phyloP scores from a whole-genome alignment of 768 basidiomycete genomes.

The Tubosaeta sp. region DNA sequence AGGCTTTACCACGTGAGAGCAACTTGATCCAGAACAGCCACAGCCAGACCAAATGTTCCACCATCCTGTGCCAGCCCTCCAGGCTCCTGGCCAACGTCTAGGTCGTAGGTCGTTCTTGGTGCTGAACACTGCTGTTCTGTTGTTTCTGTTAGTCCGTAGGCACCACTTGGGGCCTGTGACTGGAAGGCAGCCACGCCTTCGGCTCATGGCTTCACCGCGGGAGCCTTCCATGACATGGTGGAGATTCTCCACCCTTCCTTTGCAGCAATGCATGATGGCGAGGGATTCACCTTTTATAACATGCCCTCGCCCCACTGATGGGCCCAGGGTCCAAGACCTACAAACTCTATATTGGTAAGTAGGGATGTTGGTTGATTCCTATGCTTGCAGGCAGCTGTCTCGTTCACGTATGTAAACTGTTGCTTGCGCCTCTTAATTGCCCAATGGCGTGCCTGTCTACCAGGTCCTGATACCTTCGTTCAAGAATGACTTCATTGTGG shows the following conservation, averaged over 20 bases:
- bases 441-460: not conserved
- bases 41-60: constrained; percentile 1
- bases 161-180: not conserved
- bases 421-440: not conserved
- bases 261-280: constrained; percentile 16
- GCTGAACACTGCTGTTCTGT: not conserved
- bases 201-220: constrained; percentile 17
- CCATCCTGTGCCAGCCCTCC: not conserved
- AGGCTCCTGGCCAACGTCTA: not conserved
- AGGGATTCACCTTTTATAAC: constrained; percentile 18
- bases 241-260: constrained; percentile 27
- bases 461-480: not conserved
- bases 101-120: not conserved
- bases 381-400: not conserved
- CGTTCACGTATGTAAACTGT: too few species aligned
- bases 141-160: not conserved
- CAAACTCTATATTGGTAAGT: not conserved
- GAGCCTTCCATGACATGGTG: constrained; percentile 11
- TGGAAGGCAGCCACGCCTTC: constrained; percentile 13
- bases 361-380: not conserved
- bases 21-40: constrained; percentile 18
- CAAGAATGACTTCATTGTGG: not conserved
- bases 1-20: constrained; percentile 30
- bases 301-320: constrained; percentile 8
- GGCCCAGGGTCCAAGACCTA: too few species aligned